These are phyloP conservation scores for Pythium dissotocum DNA, from an alignment of 352 stramenopile species.

Conservation along the genomic window DNA sequence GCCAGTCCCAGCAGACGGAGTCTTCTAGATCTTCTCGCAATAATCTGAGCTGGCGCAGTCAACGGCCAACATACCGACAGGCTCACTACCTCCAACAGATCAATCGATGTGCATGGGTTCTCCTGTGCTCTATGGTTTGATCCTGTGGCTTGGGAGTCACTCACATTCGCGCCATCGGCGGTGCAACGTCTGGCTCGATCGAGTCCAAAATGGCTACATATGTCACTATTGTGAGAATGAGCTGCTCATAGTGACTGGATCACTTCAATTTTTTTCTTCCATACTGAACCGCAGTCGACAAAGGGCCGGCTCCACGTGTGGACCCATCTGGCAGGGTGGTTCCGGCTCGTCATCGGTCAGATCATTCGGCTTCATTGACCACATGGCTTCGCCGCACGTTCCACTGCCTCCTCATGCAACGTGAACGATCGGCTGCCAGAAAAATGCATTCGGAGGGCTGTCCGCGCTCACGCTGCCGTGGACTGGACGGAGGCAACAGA, in stretches of 20 bases:
- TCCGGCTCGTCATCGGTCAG: neutral
- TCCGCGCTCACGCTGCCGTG: neutral
- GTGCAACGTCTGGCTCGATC: neutral
- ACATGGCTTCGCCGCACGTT: slow-evolving; percentile 2
- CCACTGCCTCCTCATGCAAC: neutral
- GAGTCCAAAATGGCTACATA: neutral
- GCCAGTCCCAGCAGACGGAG: neutral
- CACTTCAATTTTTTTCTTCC: slow-evolving; percentile 1
- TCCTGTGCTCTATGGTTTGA: neutral
- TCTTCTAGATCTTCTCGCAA: neutral
- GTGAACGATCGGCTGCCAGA: neutral
- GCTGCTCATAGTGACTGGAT: neutral
- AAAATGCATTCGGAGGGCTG: neutral
- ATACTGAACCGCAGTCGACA: neutral
- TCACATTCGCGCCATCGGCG: neutral
- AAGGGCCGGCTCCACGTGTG: neutral
- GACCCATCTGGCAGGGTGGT: neutral
- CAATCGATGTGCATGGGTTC: neutral
- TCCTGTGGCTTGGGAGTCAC: neutral
- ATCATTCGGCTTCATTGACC: neutral
- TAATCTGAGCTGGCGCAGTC: neutral
- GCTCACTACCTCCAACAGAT: neutral
- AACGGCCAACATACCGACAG: neutral
- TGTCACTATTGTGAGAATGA: neutral
- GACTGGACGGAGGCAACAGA: neutral